These are phyloP conservation scores for Tripterygium wilfordii DNA, from an alignment of 177 flowering plant genomes.

Conservation along the genomic window DNA sequence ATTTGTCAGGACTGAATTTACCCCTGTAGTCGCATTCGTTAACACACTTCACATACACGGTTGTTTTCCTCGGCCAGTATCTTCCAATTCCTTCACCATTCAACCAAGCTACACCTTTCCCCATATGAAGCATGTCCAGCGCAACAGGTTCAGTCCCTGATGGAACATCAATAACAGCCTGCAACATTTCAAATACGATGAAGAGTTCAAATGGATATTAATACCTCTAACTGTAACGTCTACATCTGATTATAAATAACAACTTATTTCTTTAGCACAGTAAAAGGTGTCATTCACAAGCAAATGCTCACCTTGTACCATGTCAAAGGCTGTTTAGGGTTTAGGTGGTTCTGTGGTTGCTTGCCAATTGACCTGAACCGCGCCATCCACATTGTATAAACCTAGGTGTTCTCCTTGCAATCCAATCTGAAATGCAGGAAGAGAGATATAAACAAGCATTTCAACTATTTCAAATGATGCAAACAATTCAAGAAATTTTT, in stretches of 20 bases:
- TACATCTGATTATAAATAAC: not conserved
- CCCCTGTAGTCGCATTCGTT: slow-evolving; percentile 83
- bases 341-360: slow-evolving; percentile 60
- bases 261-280: not conserved
- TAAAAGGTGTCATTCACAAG: not conserved
- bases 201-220: not conserved
- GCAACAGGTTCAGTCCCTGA: slow-evolving; percentile 85
- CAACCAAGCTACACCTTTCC: slow-evolving; percentile 95
- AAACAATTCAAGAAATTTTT: not conserved
- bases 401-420: slow-evolving; percentile 73
- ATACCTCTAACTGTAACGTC: not conserved
- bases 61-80: slow-evolving; percentile 81
- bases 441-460: not conserved
- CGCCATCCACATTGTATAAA: slow-evolving; percentile 44
- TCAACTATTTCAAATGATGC: not conserved
- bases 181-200: slow-evolving; percentile 9
- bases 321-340: slow-evolving; percentile 79
- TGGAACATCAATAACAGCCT: slow-evolving; percentile 82
- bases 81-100: slow-evolving; percentile 97
- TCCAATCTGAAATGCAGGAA: slow-evolving; percentile 59
- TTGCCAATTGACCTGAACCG: slow-evolving; percentile 52
- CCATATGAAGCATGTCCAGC: slow-evolving; percentile 93
- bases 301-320: slow-evolving; percentile 81
- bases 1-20: slow-evolving; percentile 80
- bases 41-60: slow-evolving; percentile 53